These are phyloP conservation scores for Pythium sukuiense DNA, from an alignment of 352 stramenopile genomes.

Conservation along the genomic window DNA sequence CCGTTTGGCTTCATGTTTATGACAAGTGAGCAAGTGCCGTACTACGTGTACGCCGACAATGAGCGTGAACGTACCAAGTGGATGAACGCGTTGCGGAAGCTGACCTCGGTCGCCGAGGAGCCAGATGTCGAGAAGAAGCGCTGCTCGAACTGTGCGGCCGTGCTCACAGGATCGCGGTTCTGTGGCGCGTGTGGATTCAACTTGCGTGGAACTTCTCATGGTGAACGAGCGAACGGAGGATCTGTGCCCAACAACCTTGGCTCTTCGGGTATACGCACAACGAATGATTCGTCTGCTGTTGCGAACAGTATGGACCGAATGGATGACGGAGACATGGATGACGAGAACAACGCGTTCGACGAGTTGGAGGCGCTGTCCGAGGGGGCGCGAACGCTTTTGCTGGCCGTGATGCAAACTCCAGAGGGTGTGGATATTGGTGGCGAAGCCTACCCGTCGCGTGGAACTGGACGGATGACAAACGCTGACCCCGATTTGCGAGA, in stretches of 20 bases:
- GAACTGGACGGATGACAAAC: slow-evolving; percentile 25
- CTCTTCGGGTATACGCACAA: slow-evolving; percentile 6
- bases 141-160: slow-evolving; percentile 79
- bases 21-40: slow-evolving; percentile 87
- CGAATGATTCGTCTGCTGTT: slow-evolving; percentile 16
- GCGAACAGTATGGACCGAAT: slow-evolving; percentile 39
- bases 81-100: slow-evolving; percentile 84
- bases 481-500: neutral
- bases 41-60: slow-evolving; percentile 90
- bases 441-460: slow-evolving; percentile 55
- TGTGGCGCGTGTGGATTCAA: slow-evolving; percentile 89
- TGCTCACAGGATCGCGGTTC: slow-evolving; percentile 86
- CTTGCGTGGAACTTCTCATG: slow-evolving; percentile 68
- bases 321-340: slow-evolving; percentile 63
- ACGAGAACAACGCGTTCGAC: slow-evolving; percentile 83
- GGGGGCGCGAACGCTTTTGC: slow-evolving; percentile 75
- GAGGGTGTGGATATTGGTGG: slow-evolving; percentile 75
- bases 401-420: slow-evolving; percentile 88
- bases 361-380: slow-evolving; percentile 87
- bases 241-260: slow-evolving; percentile 14
- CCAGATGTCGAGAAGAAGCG: slow-evolving; percentile 79
- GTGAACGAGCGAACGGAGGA: slow-evolving; percentile 42
- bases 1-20: slow-evolving; percentile 90
- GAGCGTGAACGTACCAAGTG: slow-evolving; percentile 86
- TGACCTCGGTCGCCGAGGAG: slow-evolving; percentile 69